These are phyloP conservation scores for Achaetomiella virescens DNA, from an alignment of 495 filamentous ascomycete species.

Conservation along the genomic window DNA sequence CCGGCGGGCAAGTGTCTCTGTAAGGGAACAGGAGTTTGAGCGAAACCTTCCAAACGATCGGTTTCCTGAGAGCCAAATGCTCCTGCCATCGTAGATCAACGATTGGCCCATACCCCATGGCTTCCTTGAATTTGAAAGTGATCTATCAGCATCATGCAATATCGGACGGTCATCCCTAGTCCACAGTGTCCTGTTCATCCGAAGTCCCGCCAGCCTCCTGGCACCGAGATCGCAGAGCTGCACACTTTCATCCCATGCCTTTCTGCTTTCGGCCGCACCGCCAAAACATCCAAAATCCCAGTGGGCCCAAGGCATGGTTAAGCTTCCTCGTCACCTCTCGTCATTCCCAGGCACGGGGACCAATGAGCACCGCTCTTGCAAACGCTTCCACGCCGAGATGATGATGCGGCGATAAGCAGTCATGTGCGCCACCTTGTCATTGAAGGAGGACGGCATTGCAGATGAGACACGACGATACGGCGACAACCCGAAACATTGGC, in stretches of 20 bases:
- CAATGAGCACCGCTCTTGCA: neutral
- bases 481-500: slow-evolving; percentile 8
- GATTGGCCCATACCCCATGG: no score
- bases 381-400: neutral
- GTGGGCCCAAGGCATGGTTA: neutral
- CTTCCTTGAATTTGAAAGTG: no score
- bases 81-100: no score
- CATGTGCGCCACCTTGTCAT: neutral
- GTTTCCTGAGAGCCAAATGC: no score
- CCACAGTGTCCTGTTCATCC: neutral
- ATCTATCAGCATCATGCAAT: no score
- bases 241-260: no score
- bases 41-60: no score
- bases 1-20: no score
- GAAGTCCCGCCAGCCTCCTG: neutral
- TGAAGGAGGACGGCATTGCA: neutral
- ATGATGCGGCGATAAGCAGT: neutral
- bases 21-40: no score
- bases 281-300: slow-evolving; percentile 1
- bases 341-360: neutral
- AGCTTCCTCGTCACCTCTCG: neutral
- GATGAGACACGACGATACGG: slow-evolving; percentile 4
- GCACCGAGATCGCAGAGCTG: no score
- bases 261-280: slow-evolving; percentile 26
- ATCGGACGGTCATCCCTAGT: no score